Base-by-base conservation (phyloP, 306 rosid genomes). In the Ziziphus jujuba region DNA sequence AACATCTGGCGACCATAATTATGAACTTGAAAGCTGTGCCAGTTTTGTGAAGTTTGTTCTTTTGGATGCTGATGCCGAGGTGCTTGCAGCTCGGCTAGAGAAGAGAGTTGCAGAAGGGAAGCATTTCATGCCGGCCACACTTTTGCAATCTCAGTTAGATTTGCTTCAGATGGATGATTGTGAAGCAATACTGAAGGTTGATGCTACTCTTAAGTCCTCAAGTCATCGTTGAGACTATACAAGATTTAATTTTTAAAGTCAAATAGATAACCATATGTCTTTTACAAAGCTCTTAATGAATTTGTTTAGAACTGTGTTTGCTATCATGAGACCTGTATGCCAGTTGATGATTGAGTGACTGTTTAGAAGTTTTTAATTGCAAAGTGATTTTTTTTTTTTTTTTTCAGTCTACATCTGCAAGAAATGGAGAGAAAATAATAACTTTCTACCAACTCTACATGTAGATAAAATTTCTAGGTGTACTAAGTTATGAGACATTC, bases 111-210 rank as follows among this genome's bases (percentile, higher is more conserved):
- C 78, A 56, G 87, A 92, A 80, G 96, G 98, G 28, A 81, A 57
- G 59, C 98, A 92, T 81, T 92, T 86, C 50, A 92, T 92, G 98
- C 79, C 98, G 9, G 70, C 95, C 19, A 79, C 88, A 40, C 96
- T 92, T 76, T 63, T 87, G 76, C 86, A 82, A 53, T 90, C 97
- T 64, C 97, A 90, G 77, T 65, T 90, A 40, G 87, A 81, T 54
- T 87, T 80, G 87, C 97, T 90, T 31, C 50, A 79, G 71, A 81
- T 87, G 38, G 87, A 87, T 67, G 90, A 85, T 11, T 75, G 74
- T 19, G 95, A 90, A 66, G 86, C 84, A 63, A 73, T 87, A 57
- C 20, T 70, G 28, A 86, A 66, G 65, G 92, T 87, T 47, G 97
- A 87, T 78, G 91, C 90, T 28, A 76, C 85, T 56, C 59, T 67